Evolutionary conservation across 805 yeast genomes (phyloP).

Genomic region (Lachancea mirantina): DNA sequence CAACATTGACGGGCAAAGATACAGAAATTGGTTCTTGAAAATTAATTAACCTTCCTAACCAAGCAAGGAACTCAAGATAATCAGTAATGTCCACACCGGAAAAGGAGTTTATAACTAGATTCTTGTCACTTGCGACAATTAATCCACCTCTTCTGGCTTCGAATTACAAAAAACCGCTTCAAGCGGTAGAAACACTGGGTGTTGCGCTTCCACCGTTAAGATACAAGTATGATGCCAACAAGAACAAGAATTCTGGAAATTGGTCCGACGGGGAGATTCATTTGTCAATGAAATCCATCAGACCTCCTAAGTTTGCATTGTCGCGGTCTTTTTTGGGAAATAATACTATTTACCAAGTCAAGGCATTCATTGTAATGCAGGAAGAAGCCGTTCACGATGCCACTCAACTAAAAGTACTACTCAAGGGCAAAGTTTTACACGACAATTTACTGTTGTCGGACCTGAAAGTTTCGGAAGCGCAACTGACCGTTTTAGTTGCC

Average conservation of each 20-base stretch:
- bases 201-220: constrained; percentile 45
- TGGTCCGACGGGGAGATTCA: constrained; percentile 1
- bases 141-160: constrained; percentile 31
- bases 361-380: constrained; percentile 21
- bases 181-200: constrained; percentile 33
- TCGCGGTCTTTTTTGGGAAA: constrained; percentile 19
- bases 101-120: constrained; percentile 42
- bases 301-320: constrained; percentile 59
- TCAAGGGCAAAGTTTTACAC: constrained; percentile 56
- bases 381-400: constrained; percentile 31
- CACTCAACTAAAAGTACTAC: constrained; percentile 42
- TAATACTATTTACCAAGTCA: constrained; percentile 31
- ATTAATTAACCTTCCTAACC: no score
- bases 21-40: no score
- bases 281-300: constrained; percentile 51
- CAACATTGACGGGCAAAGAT: no score
- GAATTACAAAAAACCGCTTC: constrained; percentile 26
- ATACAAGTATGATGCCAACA: constrained; percentile 31
- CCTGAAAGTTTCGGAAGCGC: constrained; percentile 25
- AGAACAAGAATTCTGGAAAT: constrained; percentile 21
- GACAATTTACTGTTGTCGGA: constrained; percentile 40
- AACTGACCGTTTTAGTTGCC: constrained; percentile 41
- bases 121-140: constrained; percentile 41
- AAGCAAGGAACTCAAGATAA: neutral
- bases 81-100: constrained; percentile 22